phyloP scores from a whole-genome alignment of 2,329 filamentous ascomycete species.

The Paracorniculantispora psalliotae region DNA sequence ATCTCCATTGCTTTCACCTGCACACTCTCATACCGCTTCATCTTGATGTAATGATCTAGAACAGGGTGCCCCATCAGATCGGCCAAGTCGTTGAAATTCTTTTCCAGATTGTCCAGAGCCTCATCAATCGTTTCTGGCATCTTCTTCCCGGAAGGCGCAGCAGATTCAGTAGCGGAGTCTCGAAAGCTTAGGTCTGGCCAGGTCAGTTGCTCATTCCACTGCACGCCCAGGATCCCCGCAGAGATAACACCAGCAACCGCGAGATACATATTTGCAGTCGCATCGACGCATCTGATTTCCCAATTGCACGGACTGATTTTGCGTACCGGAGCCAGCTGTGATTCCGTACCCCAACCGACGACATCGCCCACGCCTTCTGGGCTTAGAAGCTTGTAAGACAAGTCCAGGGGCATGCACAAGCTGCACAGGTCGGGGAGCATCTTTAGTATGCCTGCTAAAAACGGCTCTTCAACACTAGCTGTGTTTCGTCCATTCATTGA shows the following conservation, averaged over 20 bases:
- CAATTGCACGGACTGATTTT: constrained; percentile 11
- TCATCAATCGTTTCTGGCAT: neutral
- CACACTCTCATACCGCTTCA: no score
- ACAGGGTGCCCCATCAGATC: no score
- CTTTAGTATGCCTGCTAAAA: constrained; percentile 7
- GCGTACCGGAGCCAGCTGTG: constrained; percentile 7
- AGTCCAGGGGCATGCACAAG: constrained; percentile 6
- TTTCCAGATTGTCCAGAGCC: neutral
- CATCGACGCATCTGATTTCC: constrained; percentile 11
- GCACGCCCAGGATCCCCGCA: neutral
- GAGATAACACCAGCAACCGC: neutral
- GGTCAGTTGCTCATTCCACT: neutral
- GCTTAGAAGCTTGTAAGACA: constrained; percentile 4
- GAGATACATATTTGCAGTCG: constrained; percentile 13
- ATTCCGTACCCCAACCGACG: constrained; percentile 12
- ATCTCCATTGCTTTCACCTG: no score
- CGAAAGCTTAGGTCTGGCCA: neutral
- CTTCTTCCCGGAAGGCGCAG: neutral
- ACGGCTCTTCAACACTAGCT: neutral
- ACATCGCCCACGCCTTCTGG: neutral
- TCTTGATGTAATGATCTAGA: no score
- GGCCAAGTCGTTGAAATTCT: no score
- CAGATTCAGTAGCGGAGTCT: no score
- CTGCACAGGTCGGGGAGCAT: constrained; percentile 1
- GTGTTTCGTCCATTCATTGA: neutral